Evolutionary conservation across 805 yeast species (phyloP).

Genomic region (Isabelozyma gotoi): DNA sequence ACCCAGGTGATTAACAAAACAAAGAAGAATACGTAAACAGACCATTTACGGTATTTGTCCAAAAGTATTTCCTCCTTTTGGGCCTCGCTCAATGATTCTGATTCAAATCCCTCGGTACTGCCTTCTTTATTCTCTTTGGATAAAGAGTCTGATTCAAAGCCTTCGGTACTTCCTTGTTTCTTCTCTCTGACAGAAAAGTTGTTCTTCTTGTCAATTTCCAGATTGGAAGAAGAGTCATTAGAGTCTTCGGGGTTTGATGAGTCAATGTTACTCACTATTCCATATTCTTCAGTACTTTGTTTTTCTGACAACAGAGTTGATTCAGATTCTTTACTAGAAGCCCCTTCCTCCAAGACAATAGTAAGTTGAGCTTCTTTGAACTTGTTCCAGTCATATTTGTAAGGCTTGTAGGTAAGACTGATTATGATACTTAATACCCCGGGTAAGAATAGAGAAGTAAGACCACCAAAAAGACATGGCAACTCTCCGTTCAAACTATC

Average conservation of each 20-base stretch:
- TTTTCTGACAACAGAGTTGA: too few species aligned
- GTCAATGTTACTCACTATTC: not conserved
- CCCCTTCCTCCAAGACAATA: constrained; percentile 10
- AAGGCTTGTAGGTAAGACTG: constrained; percentile 23
- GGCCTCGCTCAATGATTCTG: constrained; percentile 3
- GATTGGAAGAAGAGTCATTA: not conserved
- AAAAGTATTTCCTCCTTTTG: constrained; percentile 8
- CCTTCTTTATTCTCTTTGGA: constrained; percentile 2
- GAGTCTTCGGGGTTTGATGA: not conserved
- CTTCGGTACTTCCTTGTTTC: not conserved
- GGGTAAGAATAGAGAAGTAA: constrained; percentile 32
- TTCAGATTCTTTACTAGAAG: too few species aligned
- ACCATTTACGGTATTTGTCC: constrained; percentile 19
- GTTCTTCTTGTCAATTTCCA: constrained; percentile 1
- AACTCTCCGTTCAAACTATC: constrained; percentile 26
- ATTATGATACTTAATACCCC: constrained; percentile 25
- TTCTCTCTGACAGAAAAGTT: not conserved
- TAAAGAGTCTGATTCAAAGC: constrained; percentile 2
- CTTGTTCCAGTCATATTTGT: constrained; percentile 28
- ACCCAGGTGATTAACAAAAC: constrained; percentile 36
- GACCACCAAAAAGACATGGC: constrained; percentile 34
- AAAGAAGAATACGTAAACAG: constrained; percentile 22
- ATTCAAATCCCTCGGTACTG: not conserved
- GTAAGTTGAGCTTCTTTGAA: constrained; percentile 18
- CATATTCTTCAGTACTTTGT: too few species aligned